Evolutionary conservation across 306 rosid species (phyloP), one percentile per base, ranked within the genome.

Genomic region (Cucumis hystrix): DNA sequence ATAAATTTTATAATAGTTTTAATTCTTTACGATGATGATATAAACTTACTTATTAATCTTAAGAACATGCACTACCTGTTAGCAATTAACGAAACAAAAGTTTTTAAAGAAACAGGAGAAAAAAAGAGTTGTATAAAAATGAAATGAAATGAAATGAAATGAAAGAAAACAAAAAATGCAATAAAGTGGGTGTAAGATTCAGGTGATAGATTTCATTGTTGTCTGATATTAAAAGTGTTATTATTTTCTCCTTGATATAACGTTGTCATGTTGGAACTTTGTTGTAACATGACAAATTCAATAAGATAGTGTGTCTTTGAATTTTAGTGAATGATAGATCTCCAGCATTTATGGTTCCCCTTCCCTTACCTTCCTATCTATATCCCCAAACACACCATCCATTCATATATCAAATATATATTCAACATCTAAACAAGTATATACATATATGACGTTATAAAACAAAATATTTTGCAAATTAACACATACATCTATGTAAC

Each of bases 321-420:
- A 79, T 67, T 83, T 64, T 78, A 75, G 87, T 87, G 83, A 79
- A 85, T 58, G 85, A 86, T 89, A 87, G 81, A 84, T 84, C 81
- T 76, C 76, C 78, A 82, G 67, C 77, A 83, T 79, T 74, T 78
- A 79, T 80, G 82, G 77, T 77, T 78, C 62, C 62, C 77, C 69
- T 79, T 67, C 1, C 35, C 35, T 68, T 20, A 23, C 25, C 25
- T 23, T 23, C 25, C 74, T 52, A 52, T 52, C 57, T 8, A 52
- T 52, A 52, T 52, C 9, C 0, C 57, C 57, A 52, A 23, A 16
- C 57, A 16, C 57, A 52, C 20, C 57, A 16, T 52, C 6, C 57
- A 52, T 51, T 43, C 49, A 43, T 43, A 43, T 43, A 43, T 40
- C 7, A 40, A 40, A 40, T 7, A 39, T 6, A 39, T 23, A 23